A percentile compares a stretch with the other conserved stretches of the same genome.
Evolutionary conservation across 345 rosid genomes (phyloP).

Genomic region (Gossypium ekmanianum): DNA sequence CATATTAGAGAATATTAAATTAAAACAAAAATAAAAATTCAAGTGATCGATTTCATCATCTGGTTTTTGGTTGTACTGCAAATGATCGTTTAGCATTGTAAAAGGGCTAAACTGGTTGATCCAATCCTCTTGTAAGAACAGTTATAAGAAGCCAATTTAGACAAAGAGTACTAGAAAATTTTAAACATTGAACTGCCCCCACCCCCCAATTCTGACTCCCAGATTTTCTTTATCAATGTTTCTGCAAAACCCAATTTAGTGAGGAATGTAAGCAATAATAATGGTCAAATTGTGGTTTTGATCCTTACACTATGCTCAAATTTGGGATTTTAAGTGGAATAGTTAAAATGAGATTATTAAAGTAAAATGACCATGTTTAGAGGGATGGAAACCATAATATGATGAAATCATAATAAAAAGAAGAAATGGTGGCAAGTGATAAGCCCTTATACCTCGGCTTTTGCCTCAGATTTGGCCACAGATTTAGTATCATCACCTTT

Average conservation of each 20-base stretch:
- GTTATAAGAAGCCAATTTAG: conserved; percentile 24
- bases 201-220: conserved; percentile 4
- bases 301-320: too few species aligned
- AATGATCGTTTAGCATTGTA: conserved; percentile 21
- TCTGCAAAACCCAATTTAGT: conserved; percentile 22
- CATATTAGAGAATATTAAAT: conserved; percentile 16
- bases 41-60: conserved; percentile 24
- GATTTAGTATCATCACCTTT: conserved; percentile 78
- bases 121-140: conserved; percentile 23
- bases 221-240: conserved; percentile 25
- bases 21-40: conserved; percentile 10
- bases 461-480: conserved; percentile 57
- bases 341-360: too few species aligned
- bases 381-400: too few species aligned
- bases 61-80: conserved; percentile 16
- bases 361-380: too few species aligned
- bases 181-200: conserved; percentile 14
- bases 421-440: not conserved
- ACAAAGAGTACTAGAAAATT: conserved; percentile 10
- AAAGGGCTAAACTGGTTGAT: conserved; percentile 23
- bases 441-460: not conserved
- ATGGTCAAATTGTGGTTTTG: too few species aligned
- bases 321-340: too few species aligned
- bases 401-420: not conserved
- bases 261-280: too few species aligned